Base-by-base conservation (phyloP, 2,329 filamentous ascomycete species). In the Amesomyces nigricolor region DNA sequence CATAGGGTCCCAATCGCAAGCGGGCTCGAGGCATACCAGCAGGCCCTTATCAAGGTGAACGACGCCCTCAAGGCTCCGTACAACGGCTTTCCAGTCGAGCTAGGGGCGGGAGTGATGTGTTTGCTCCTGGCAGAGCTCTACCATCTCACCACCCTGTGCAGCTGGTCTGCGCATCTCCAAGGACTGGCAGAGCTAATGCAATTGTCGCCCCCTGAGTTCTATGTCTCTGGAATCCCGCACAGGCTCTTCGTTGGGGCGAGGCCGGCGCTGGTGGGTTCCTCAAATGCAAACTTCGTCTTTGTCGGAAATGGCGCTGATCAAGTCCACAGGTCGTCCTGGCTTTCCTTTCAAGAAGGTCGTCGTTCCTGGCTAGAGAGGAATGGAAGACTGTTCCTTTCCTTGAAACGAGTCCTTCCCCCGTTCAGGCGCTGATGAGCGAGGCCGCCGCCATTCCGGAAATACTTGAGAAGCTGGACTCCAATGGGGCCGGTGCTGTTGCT, bases 191-290 rank as follows among this genome's bases (percentile, higher is more conserved):
- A 66, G 19, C 53, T 73, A 8, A 68, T 75, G 46, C 63, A 69
- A 49, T 57, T 65, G 1, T 64, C 66, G 17, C 56, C 61, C 0
- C 68, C 72, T 0, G 61, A 63, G 7, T 59, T 58, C 7, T 74
- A 71, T 46, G 58, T 59, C 3, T 63, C 64, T 2, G 72, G 70
- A 1, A 54, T 66, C n/a, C 59, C 69, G 0, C 72, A 75, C 44
- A 65, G 63, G 35, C 61, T 75, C 0, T 75, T 74, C 48, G 61
- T 71, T 1, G 73, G 72, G 0, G 71, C 71, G 47, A 62, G 73
- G n/a, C 71, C 73, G 6, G 58, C 71, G 5, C 60, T 74, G 30
- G 72, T 73, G 62, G 39, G 69, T 32, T 26, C 9, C 19, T 4
- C 7, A 16, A 29, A 16, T 7, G 11, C 29, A 16, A 22, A 32